phyloP scores from a whole-genome alignment of 805 yeast genomes.

The Saccharomyces eubayanus region DNA sequence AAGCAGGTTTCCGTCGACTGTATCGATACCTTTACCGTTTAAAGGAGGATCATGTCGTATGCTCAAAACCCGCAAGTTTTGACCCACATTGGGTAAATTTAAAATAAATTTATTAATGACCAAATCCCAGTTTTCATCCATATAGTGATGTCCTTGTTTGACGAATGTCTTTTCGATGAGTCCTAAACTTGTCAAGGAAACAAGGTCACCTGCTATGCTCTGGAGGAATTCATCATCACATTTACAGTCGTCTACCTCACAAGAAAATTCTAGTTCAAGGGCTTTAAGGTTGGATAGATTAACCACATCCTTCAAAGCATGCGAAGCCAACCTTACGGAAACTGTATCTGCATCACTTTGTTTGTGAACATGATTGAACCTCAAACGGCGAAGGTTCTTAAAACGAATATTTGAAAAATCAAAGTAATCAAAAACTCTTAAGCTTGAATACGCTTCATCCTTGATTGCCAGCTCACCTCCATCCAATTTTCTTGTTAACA shows the following conservation, averaged over 20 bases:
- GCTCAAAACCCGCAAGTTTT: conserved; percentile 35
- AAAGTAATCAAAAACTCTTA: conserved; percentile 29
- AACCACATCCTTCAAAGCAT: conserved; percentile 27
- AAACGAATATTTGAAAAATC: conserved; percentile 8
- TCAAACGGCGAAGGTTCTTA: conserved; percentile 27
- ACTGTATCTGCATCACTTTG: conserved; percentile 34
- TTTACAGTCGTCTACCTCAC: conserved; percentile 39
- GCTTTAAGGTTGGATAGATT: conserved; percentile 29
- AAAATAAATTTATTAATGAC: conserved; percentile 37
- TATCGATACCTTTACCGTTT: conserved; percentile 51
- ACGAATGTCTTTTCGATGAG: conserved; percentile 32
- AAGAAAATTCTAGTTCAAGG: conserved; percentile 48
- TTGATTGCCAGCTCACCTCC: conserved; percentile 23
- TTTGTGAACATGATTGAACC: conserved; percentile 41
- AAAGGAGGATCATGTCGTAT: conserved; percentile 53
- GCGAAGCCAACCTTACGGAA: conserved; percentile 26
- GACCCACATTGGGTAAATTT: conserved; percentile 27
- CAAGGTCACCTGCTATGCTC: conserved; percentile 31
- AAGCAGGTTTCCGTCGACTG: conserved; percentile 65
- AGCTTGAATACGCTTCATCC: conserved; percentile 33
- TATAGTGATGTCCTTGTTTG: conserved; percentile 35
- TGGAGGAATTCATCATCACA: conserved; percentile 40
- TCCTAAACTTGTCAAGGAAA: conserved; percentile 18
- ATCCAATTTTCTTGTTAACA: conserved; percentile 10
- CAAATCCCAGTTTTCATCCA: conserved; percentile 50